Evolutionary conservation across 345 rosid species (phyloP), one percentile per base, ranked within the genome.

Genomic region (Lagerstroemia speciosa): DNA sequence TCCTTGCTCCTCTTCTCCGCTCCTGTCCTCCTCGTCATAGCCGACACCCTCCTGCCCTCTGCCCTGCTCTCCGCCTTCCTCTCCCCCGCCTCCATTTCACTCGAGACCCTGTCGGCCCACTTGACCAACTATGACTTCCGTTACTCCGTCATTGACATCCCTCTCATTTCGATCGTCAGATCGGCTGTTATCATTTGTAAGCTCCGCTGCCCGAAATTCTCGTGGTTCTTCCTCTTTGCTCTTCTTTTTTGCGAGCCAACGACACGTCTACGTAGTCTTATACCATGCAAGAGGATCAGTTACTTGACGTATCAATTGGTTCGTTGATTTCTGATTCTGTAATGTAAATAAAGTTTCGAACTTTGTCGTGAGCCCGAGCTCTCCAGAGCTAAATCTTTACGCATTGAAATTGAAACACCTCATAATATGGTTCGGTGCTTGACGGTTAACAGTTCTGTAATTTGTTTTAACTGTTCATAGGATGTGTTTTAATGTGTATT

Each of bases 151-250:
- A 66, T 92, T 36, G 98, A 92, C 70, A 88, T 92, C 10, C 97
- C 99, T 0, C 75, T 94, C 52, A 71, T 89, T 31, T 94, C 97
- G 61, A 78, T 89, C 77, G 16, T 84, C 72, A 77, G 99, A 85
- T 94, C 99, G 45, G 87, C 85, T 5, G 76, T 91, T 70, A 94
- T 94, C 71, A 74, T 94, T 71, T 94, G 99, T 94, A 77, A 87
- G 97, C 9, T 2, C 46, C 15, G 46, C 79, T 20, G 6, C 36
- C 46, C 50, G n/a, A 15, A 22, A 32, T 14, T 36, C 15, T 41
- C 65, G 14, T 37, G 33, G 8, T 48, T 43, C 58, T 50, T 48
- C 22, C 4, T 41, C 46, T 41, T 1, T 41, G 43, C 14, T 33
- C 62, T 58, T 30, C 55, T 48, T 48, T 53, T n/a, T 30, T 19